Conservation (phyloP, 2,329 filamentous ascomycete species). For the Pseudogymnoascus sp. region DNA sequence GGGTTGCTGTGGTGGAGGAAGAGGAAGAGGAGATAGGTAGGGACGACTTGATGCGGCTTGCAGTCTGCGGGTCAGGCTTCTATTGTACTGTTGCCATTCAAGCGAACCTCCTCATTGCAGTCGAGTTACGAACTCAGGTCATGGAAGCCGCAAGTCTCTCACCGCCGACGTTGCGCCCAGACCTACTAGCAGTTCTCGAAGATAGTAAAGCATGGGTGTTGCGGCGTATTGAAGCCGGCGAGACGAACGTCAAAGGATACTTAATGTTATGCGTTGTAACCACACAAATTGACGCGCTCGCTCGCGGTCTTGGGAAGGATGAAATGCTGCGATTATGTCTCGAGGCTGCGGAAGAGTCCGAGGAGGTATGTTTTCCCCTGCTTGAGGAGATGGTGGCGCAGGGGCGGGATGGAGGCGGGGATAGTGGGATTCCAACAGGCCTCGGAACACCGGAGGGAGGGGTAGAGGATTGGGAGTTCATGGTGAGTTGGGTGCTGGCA, state of each 20-base stretch:
- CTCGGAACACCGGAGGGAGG: slow-evolving; percentile 23
- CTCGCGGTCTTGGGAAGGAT: slow-evolving; percentile 29
- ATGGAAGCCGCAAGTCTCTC: slow-evolving; percentile 36
- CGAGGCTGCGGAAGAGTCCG: slow-evolving; percentile 32
- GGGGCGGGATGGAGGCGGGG: slow-evolving; percentile 10
- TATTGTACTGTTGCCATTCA: slow-evolving; percentile 33
- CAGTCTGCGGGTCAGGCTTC: slow-evolving; percentile 35
- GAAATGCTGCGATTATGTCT: slow-evolving; percentile 32
- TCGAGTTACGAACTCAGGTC: slow-evolving; percentile 36
- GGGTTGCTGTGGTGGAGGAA: slow-evolving; percentile 1
- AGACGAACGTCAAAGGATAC: slow-evolving; percentile 39
- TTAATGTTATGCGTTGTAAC: slow-evolving; percentile 30
- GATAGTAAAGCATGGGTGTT: slow-evolving; percentile 34
- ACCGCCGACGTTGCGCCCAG: slow-evolving; percentile 30
- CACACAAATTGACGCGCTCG: slow-evolving; percentile 38
- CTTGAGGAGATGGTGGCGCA: slow-evolving; percentile 29
- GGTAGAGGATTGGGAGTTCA: slow-evolving; percentile 37
- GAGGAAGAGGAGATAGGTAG: slow-evolving; percentile 7
- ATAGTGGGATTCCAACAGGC: slow-evolving; percentile 19
- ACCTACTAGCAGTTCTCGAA: slow-evolving; percentile 37
- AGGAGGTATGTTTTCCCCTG: slow-evolving; percentile 28
- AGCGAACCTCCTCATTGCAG: slow-evolving; percentile 31
- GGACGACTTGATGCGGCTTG: slow-evolving; percentile 34
- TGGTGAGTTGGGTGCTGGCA: slow-evolving; percentile 28
- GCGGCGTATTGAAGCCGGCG: slow-evolving; percentile 34